phyloP scores from a whole-genome alignment of 345 rosid genomes.

The Bruguiera gymnorhiza region DNA sequence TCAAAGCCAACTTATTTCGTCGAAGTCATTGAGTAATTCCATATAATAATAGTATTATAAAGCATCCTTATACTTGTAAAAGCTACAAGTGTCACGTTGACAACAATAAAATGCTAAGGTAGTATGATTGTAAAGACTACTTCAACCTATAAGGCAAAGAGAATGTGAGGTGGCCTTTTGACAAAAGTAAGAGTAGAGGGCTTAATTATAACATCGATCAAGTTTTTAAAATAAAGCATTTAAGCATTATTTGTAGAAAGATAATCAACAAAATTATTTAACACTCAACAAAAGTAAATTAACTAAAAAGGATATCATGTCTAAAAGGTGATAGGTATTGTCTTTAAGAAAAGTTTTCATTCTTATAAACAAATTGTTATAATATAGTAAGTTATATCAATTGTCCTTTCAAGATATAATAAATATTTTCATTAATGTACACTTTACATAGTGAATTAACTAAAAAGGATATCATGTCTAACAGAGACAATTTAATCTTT shows the following conservation, averaged over 20 bases:
- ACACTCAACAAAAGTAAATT: too few species aligned
- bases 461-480: too few species aligned
- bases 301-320: too few species aligned
- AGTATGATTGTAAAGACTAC: constrained; percentile 47
- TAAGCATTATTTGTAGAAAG: neutral
- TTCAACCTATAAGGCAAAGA: constrained; percentile 45
- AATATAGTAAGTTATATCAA: too few species aligned
- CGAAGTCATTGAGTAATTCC: constrained; percentile 40
- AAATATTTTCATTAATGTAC: too few species aligned
- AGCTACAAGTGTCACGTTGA: constrained; percentile 43
- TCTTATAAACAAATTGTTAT: too few species aligned
- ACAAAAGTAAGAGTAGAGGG: constrained; percentile 19
- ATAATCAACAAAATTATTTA: too few species aligned
- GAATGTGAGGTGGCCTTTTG: constrained; percentile 36
- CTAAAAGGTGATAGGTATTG: too few species aligned
- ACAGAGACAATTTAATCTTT: too few species aligned
- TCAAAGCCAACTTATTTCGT: constrained; percentile 35
- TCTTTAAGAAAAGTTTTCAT: too few species aligned
- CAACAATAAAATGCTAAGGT: constrained; percentile 28
- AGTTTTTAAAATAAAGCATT: constrained; percentile 30
- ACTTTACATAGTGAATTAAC: too few species aligned
- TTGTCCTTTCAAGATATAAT: too few species aligned
- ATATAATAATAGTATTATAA: constrained; percentile 32
- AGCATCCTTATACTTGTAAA: constrained; percentile 54
- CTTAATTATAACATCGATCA: constrained; percentile 43